Conservation (phyloP, 1,139 yeast species). For the Diutina mesorugosa region DNA sequence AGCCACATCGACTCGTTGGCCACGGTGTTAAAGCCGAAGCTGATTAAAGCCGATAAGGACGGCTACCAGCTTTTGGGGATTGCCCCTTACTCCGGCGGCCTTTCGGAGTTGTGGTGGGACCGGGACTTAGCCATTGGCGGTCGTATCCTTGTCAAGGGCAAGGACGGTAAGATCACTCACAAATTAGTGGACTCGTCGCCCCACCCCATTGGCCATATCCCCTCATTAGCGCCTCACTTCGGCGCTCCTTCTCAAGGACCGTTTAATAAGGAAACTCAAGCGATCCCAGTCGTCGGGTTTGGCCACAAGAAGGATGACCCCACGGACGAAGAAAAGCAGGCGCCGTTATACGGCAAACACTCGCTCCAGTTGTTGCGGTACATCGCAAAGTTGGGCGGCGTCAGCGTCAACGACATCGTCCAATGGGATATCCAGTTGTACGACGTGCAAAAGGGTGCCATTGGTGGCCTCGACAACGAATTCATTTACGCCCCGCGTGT, state of each 20-base stretch:
- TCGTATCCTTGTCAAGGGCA: slow-evolving; percentile 31
- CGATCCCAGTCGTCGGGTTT: slow-evolving; percentile 50
- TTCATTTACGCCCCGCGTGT: slow-evolving; percentile 54
- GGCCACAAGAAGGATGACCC: slow-evolving; percentile 16
- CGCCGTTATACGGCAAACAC: slow-evolving; percentile 54
- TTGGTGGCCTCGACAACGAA: slow-evolving; percentile 50
- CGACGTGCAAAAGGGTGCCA: slow-evolving; percentile 49
- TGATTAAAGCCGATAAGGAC: background rate
- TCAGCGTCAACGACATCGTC: slow-evolving; percentile 36
- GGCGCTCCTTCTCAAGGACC: slow-evolving; percentile 38
- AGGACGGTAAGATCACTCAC: slow-evolving; percentile 20
- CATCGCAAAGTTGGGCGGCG: slow-evolving; percentile 35
- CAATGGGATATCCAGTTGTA: slow-evolving; percentile 51
- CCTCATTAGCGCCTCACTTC: slow-evolving; percentile 56
- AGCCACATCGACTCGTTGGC: slow-evolving; percentile 1
- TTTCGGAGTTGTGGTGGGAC: slow-evolving; percentile 1
- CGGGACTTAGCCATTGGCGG: slow-evolving; percentile 31
- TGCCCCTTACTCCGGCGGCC: background rate
- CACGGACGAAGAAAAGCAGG: slow-evolving; percentile 45
- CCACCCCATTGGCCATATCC: slow-evolving; percentile 52
- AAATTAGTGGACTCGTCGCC: slow-evolving; percentile 45
- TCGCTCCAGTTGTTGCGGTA: slow-evolving; percentile 41
- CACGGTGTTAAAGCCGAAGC: background rate
- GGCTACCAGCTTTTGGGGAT: background rate
- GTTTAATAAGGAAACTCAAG: slow-evolving; percentile 47